Evolutionary conservation across 2,329 filamentous ascomycete species (phyloP), one percentile per base, ranked within the genome.

Genomic region (Fusarium albidum): DNA sequence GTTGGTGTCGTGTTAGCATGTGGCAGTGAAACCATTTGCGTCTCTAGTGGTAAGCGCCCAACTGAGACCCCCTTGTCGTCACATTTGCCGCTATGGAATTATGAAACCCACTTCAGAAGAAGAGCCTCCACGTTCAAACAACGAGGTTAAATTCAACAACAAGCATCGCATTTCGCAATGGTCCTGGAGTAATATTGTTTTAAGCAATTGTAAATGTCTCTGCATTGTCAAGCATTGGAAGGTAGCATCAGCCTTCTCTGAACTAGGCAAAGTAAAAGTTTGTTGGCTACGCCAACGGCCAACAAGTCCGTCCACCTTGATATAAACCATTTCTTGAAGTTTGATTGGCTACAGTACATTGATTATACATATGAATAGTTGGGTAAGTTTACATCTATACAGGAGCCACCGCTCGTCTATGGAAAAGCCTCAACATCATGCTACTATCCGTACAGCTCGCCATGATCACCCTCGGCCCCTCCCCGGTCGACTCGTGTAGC

Each of bases 21-120:
- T 67, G 64, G 59, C 37, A 56, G 59, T 64, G 63, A 64, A 63
- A 67, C 57, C 27, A 61, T 46, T 46, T 48, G 26, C 49, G 62
- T 63, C 51, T 60, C 61, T 65, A n/a, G n/a, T n/a, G n/a, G n/a
- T n/a, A 66, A 65, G 63, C 63, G 63, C 63, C 47, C 44, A 49
- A 31, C 47, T 49, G 41, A 49, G 45, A 45, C 26, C 48, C 60
- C 60, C 55, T 61, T 21, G 21, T 21, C 29, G 57, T 51, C 58
- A 26, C 31, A 28, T 64, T 21, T 52, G 38, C 50, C 29, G 43
- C 50, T 38, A 52, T 49, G 49, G n/a, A n/a, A n/a, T n/a, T n/a
- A n/a, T n/a, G n/a, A n/a, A 55, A 46, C 53, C 58, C 57, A 61
- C 57, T 41, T 51, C 37, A 42, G 25, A 13, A 26, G 7, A 52